Conservation (phyloP, 192 early-diverging fungal species). For the Gigaspora rosea region DNA sequence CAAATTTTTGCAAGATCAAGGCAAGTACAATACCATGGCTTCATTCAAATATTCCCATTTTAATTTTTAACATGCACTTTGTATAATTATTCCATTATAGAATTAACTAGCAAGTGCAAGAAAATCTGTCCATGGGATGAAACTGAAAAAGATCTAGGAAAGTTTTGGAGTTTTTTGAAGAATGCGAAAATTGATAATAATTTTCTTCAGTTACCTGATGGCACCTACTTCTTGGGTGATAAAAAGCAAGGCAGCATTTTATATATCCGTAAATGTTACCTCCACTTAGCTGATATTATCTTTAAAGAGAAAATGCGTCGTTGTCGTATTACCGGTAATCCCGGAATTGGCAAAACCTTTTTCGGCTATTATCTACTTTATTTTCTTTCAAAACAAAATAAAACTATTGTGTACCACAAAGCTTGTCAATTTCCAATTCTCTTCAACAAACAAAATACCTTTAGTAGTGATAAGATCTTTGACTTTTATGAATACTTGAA, state of each 20-base stretch:
- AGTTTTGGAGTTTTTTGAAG: not conserved
- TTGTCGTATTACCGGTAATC: slow-evolving; percentile 23
- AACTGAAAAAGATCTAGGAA: not conserved
- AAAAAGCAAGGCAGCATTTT: not conserved
- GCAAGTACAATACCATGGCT: not conserved
- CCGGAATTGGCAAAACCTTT: slow-evolving; percentile 19
- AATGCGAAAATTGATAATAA: not conserved
- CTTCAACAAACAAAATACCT: not conserved
- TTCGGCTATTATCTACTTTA: slow-evolving; percentile 23
- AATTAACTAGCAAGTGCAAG: too few relatives aligned
- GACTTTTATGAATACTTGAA: not conserved
- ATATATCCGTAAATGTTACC: slow-evolving; percentile 16
- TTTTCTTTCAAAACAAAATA: slow-evolving; percentile 17
- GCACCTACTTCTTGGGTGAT: slow-evolving; percentile 12
- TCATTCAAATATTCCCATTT: not conserved
- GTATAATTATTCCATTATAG: too few relatives aligned
- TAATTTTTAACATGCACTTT: not conserved
- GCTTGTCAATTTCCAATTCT: not conserved
- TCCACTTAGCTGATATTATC: not conserved
- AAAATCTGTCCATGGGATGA: not conserved
- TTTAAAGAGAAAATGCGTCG: slow-evolving; percentile 7
- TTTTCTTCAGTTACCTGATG: not conserved
- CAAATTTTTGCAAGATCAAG: not conserved
- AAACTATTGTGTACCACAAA: slow-evolving; percentile 7
- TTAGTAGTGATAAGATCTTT: not conserved